These are phyloP conservation scores for Tylopilus felleus DNA, from an alignment of 768 basidiomycete genomes.

Conservation along the genomic window DNA sequence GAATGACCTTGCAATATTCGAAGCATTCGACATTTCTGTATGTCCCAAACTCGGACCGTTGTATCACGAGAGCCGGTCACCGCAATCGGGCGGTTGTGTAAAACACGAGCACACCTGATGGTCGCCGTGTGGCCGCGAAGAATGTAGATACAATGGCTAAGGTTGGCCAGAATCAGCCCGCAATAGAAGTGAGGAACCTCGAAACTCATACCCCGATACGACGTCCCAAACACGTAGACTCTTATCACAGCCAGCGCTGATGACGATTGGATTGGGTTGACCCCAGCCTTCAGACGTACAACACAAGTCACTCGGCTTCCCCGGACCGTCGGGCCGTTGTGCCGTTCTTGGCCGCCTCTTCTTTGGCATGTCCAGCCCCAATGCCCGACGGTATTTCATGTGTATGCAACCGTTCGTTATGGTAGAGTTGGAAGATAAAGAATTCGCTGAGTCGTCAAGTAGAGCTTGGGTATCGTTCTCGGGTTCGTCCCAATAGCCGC, in stretches of 20 bases:
- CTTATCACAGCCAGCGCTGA: constrained; percentile 93
- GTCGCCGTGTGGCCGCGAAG: constrained; percentile 87
- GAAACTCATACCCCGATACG: constrained; percentile 62
- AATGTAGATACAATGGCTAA: constrained; percentile 67
- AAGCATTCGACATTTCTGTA: constrained; percentile 70
- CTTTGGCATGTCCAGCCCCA: constrained; percentile 41
- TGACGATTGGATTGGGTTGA: constrained; percentile 74
- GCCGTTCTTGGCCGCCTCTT: constrained; percentile 22
- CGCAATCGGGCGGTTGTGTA: constrained; percentile 84
- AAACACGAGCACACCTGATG: constrained; percentile 83
- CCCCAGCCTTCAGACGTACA: constrained; percentile 87
- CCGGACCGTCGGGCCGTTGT: constrained; percentile 13
- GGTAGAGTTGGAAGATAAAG: neutral
- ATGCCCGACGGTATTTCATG: constrained; percentile 41
- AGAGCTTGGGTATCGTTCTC: constrained; percentile 5
- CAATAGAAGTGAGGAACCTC: neutral
- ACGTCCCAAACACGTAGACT: constrained; percentile 91
- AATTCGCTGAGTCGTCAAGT: constrained; percentile 4
- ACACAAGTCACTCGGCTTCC: constrained; percentile 50
- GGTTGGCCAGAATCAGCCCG: constrained; percentile 1
- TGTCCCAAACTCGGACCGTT: constrained; percentile 90
- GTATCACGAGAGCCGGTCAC: constrained; percentile 87
- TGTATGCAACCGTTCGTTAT: constrained; percentile 26
- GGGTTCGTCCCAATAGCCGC: constrained; percentile 43
- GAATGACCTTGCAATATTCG: constrained; percentile 72